Evolutionary conservation across 495 filamentous ascomycete genomes (phyloP).

Genomic region (Recurvomyces mirabilis): DNA sequence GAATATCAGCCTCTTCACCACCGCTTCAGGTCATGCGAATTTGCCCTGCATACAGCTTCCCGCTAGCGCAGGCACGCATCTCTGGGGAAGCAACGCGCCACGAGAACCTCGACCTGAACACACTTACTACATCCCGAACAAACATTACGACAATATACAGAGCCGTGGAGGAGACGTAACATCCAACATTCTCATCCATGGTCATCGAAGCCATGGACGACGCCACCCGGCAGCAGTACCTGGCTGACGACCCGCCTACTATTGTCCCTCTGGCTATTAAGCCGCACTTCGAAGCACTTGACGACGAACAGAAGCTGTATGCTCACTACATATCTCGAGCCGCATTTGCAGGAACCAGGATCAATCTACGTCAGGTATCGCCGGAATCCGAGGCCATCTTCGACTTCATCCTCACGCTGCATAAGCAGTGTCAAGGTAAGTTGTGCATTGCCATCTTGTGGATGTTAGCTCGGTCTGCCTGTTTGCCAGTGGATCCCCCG

Average conservation of each 20-base stretch:
- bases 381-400: conserved; percentile 85
- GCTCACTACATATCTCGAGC: conserved; percentile 89
- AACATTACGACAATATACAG: no score
- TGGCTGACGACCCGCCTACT: conserved; percentile 79
- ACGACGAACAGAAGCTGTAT: conserved; percentile 67
- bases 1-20: no score
- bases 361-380: conserved; percentile 79
- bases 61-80: no score
- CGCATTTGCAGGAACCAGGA: conserved; percentile 70
- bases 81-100: no score
- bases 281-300: conserved; percentile 76
- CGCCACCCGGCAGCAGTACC: conserved; percentile 53
- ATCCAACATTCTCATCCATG: no score
- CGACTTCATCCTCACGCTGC: conserved; percentile 75
- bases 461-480: not conserved
- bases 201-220: conserved; percentile 34
- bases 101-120: no score
- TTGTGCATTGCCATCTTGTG: not conserved
- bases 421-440: conserved; percentile 46
- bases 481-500: not conserved
- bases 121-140: no score
- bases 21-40: no score
- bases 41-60: no score
- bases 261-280: conserved; percentile 78
- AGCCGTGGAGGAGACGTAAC: no score